Evolutionary conservation across 1,139 yeast genomes (phyloP).

Genomic region (Debaryomyces fabryi): DNA sequence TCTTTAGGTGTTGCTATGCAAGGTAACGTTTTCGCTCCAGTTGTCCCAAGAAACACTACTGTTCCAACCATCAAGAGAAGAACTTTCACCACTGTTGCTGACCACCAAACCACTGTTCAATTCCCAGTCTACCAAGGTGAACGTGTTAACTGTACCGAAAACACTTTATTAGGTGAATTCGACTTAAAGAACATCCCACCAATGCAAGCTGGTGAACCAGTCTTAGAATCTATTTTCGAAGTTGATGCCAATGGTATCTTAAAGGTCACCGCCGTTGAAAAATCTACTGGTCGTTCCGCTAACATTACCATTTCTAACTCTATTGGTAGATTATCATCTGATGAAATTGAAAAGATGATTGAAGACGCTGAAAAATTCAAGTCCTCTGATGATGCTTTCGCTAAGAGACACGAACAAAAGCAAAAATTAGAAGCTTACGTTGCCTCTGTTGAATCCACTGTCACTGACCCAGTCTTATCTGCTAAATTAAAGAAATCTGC

Average conservation of each 20-base stretch:
- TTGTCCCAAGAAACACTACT: constrained; percentile 99
- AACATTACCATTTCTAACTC: constrained; percentile 99
- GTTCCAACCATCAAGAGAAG: constrained; percentile 99
- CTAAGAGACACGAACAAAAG: constrained; percentile 99
- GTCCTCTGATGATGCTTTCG: constrained; percentile 98
- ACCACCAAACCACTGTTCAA: constrained; percentile 99
- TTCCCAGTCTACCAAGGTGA: constrained; percentile 99
- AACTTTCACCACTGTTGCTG: constrained; percentile 99
- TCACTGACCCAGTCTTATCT: constrained; percentile 97
- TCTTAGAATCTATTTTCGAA: constrained; percentile 98
- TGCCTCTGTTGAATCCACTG: constrained; percentile 94
- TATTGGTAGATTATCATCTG: constrained; percentile 97
- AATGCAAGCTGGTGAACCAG: constrained; percentile 99
- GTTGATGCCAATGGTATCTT: constrained; percentile 99
- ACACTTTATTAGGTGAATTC: constrained; percentile 99
- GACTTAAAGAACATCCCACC: constrained; percentile 99
- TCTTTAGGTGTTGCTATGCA: constrained; percentile 99
- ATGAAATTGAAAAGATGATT: constrained; percentile 98
- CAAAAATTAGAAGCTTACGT: constrained; percentile 99
- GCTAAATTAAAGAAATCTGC: constrained; percentile 98
- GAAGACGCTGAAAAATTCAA: constrained; percentile 98
- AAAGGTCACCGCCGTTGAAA: constrained; percentile 99
- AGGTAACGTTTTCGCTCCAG: constrained; percentile 98
- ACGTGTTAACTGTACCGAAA: constrained; percentile 99
- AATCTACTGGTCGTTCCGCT: constrained; percentile 98